Conservation (phyloP, 2,329 filamentous ascomycete species). For the Daldinia sp. region DNA sequence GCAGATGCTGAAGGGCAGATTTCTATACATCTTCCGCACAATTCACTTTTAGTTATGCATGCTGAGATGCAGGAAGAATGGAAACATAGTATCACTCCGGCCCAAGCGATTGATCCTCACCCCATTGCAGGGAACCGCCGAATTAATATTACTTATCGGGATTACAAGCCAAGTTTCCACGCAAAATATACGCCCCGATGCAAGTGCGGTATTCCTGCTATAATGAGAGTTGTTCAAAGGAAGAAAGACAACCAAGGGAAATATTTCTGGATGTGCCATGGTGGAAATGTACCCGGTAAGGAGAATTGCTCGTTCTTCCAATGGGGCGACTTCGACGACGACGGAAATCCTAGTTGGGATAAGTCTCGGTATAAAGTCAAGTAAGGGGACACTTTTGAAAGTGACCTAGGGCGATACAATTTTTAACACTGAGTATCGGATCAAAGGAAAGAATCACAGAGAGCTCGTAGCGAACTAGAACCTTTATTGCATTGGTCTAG, state of each 20-base stretch:
- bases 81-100: constrained; percentile 87
- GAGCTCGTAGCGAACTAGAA: background rate
- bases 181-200: constrained; percentile 82
- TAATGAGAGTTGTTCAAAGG: constrained; percentile 80
- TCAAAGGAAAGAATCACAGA: background rate
- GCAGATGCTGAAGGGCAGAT: constrained; percentile 83
- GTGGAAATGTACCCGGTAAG: constrained; percentile 73
- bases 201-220: constrained; percentile 71
- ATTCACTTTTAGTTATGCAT: constrained; percentile 94
- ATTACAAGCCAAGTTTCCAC: constrained; percentile 80
- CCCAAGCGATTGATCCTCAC: constrained; percentile 81
- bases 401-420: background rate
- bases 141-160: constrained; percentile 94
- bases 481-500: background rate
- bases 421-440: background rate
- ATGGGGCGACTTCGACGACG: constrained; percentile 87
- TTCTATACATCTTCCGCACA: constrained; percentile 91
- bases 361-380: constrained; percentile 38
- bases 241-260: constrained; percentile 78
- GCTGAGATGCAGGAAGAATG: constrained; percentile 97
- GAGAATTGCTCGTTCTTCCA: constrained; percentile 79
- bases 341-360: constrained; percentile 79
- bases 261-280: constrained; percentile 96
- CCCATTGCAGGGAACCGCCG: constrained; percentile 80
- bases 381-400: background rate